Base-by-base conservation (phyloP, 2,329 filamentous ascomycete genomes). In the Cadophora malorum region DNA sequence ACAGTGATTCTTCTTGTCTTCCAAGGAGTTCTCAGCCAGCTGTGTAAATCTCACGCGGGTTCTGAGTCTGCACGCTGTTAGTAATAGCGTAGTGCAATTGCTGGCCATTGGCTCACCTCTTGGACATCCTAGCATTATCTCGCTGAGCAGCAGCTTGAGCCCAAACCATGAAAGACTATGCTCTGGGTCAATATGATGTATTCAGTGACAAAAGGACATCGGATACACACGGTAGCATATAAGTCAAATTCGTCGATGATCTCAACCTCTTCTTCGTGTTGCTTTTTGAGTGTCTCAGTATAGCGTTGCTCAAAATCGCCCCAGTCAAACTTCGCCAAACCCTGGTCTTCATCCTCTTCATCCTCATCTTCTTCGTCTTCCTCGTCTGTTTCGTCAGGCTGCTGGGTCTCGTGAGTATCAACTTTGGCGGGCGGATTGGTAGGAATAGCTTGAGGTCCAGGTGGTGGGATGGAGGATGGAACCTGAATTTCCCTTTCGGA, bases 1-100 rank as follows among this genome's bases (percentile, higher is more conserved):
- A 97, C 94, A 92, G 75, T 97, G 94, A 69, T 90, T 84, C 76
- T 94, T 91, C 77, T 91, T 96, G 72, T 90, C 85, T 64, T 89
- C 87, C 66, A 97, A 83, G 31, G 84, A 86, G 49, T 87, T 82
- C 77, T 97, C 94, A 0, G 90, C 88, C 53, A 93, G 83, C 70
- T 90, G 88, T 35, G 97, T 92, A 77, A 90, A 91, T 69, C 88
- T 84, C 77, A 91, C 88, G 70, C 94, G 89, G 1, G 94, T 97
- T 76, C 90, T 91, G 56, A 97, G 84, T 65, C 91, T 93, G 70
- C 10, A 50, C 41, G 35, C 59, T 19, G 14, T 73, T 56, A 74
- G 64, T 63, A 45, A 56, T 16, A 41, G 10, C 23, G n/a, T n/a
- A 41, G 49, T 28, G 63, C 10, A 31, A 31, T 19, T 12, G 21